Conservation (phyloP, 306 rosid species). For the Cicer bijugum region DNA sequence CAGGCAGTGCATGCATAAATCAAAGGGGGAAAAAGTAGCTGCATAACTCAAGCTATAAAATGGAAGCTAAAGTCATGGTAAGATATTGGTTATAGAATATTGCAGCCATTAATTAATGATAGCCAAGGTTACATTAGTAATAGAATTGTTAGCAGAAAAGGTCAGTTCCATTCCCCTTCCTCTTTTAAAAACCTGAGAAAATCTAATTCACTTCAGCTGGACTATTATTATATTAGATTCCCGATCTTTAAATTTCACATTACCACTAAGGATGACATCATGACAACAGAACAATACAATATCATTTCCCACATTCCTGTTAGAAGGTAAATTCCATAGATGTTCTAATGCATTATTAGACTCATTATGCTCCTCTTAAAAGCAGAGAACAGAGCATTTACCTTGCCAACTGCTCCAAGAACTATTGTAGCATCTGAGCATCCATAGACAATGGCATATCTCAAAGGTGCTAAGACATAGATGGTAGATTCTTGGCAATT, state of each 20-base stretch:
- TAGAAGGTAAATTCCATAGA: constrained; percentile 17
- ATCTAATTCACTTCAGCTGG: constrained; percentile 1
- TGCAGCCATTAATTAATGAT: neutral
- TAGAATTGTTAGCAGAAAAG: constrained; percentile 4
- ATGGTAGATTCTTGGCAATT: constrained; percentile 88
- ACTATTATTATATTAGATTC: constrained; percentile 17
- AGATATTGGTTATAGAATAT: neutral
- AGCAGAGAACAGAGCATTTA: constrained; percentile 47
- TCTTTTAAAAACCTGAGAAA: constrained; percentile 24
- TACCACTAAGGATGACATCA: constrained; percentile 23
- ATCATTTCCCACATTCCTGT: constrained; percentile 22
- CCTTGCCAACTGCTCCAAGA: constrained; percentile 99
- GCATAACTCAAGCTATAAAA: neutral
- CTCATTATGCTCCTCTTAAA: constrained; percentile 30
- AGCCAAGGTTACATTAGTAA: constrained; percentile 6
- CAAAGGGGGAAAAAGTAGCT: neutral
- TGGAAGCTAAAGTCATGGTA: neutral
- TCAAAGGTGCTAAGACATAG: constrained; percentile 77
- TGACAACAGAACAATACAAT: constrained; percentile 14
- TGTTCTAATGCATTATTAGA: neutral
- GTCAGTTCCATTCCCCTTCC: neutral
- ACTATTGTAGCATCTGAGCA: constrained; percentile 96
- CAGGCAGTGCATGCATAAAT: neutral
- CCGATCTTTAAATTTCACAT: constrained; percentile 24
- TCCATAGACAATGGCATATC: constrained; percentile 91